Percentiles rank a stretch among this genome's conserved stretches.
phyloP scores from a whole-genome alignment of 2,329 filamentous ascomycete species.

The Aspergillus tamarii region DNA sequence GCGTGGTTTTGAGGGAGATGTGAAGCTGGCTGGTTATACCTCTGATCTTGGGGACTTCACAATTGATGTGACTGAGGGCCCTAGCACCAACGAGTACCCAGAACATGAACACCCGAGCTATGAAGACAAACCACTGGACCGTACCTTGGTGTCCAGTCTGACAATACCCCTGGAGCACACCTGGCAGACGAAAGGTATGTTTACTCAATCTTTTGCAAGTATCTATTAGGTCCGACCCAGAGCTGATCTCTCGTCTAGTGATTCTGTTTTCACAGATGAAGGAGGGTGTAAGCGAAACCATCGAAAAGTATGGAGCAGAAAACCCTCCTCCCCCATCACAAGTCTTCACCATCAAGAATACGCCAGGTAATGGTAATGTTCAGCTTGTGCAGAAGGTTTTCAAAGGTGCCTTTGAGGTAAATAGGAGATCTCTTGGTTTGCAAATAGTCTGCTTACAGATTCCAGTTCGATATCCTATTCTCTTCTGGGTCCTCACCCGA shows the following conservation, averaged over 20 bases:
- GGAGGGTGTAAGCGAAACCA: conserved; percentile 61
- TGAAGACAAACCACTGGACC: conserved; percentile 70
- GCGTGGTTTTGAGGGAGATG: conserved; percentile 60
- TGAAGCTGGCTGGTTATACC: conserved; percentile 72
- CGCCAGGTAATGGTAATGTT: conserved; percentile 66
- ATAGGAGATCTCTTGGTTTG: neutral
- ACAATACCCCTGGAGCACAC: conserved; percentile 67
- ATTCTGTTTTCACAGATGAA: conserved; percentile 67
- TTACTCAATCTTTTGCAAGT: neutral
- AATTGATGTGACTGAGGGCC: conserved; percentile 74
- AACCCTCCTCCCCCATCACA: conserved; percentile 81
- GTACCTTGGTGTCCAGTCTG: conserved; percentile 75
- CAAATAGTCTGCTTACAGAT: conserved; percentile 15
- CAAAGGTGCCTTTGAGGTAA: conserved; percentile 75
- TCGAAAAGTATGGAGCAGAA: conserved; percentile 63
- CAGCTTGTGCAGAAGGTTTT: conserved; percentile 93
- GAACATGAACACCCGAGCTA: conserved; percentile 64
- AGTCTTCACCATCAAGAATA: conserved; percentile 76
- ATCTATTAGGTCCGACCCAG: neutral
- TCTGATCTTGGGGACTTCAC: conserved; percentile 77
- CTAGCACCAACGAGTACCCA: conserved; percentile 62
- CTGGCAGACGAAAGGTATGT: conserved; percentile 78
- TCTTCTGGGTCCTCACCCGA: conserved; percentile 71
- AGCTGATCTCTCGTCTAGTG: conserved; percentile 35
- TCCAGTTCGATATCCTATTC: conserved; percentile 84